Base-by-base conservation (phyloP, 2,329 filamentous ascomycete species). In the Trichoderma sp. region DNA sequence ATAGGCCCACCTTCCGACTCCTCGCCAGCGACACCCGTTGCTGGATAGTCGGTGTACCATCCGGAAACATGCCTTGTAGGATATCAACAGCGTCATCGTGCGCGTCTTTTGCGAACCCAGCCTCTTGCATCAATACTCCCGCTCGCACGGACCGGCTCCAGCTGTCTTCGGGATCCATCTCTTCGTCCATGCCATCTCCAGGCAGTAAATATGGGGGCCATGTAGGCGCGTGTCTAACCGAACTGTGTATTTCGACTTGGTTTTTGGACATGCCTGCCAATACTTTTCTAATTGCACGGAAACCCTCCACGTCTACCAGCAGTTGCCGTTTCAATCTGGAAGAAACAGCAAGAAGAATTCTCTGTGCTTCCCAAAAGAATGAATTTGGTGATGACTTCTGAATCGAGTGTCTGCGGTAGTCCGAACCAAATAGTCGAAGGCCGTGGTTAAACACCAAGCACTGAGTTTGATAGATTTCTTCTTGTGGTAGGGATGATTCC, bases 201-300 rank as follows among this genome's bases (percentile, higher is more conserved):
- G 88, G 85, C 50, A 86, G 84, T 73, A 89, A 83, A 81, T 91
- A 92, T 0, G 91, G 91, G 11, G 91, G 91, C 91, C 91, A 92
- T 2, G 86, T 86, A 67, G 87, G 85, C 2, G 85, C 83, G 74
- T 90, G 86, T 33, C 89, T 87, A 24, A 82, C 78, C 2, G 88
- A 86, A 38, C 86, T 87, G 41, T 85, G 86, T 16, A 81, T 83
- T 81, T 93, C 91, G 6, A 82, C 83, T 7, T 83, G 80, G 9
- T 87, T 88, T 79, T 91, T 92, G 60, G 85, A 85, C 74, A 89
- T 83, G 3, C 87, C 89, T 7, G 89, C 81, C 73, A 92, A 81
- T 3, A 91, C 89, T 53, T 83, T 78, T 50, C 88, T 85, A 62
- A 92, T 88, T 4, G 90, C 87, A 66, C 85, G 84, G 75, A 91